A percentile compares a stretch with the other conserved stretches of the same genome.
Conservation (phyloP, 2,329 filamentous ascomycete genomes). For the Bimuria novae-zelandiae region DNA sequence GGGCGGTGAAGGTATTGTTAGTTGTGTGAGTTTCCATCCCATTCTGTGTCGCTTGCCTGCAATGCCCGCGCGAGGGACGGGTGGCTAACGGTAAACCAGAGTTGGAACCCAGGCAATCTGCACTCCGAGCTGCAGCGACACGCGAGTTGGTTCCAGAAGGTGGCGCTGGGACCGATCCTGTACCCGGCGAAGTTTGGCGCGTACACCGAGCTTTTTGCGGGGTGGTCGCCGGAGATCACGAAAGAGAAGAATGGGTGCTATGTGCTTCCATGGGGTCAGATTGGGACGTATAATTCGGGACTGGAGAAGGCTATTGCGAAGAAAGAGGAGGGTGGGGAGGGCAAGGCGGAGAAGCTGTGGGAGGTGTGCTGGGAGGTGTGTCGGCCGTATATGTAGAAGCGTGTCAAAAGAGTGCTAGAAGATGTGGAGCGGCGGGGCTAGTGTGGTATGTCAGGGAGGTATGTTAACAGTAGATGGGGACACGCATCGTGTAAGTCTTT, state of each 20-base stretch:
- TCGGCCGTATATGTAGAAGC: conserved; percentile 16
- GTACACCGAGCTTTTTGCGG: conserved; percentile 56
- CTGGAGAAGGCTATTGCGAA: conserved; percentile 24
- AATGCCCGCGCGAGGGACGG: neutral
- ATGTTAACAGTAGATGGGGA: too few relatives aligned
- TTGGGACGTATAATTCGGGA: conserved; percentile 32
- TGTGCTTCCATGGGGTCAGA: conserved; percentile 38
- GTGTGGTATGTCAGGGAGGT: too few relatives aligned
- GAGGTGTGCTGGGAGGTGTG: conserved; percentile 48
- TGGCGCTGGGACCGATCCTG: neutral
- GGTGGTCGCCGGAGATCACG: conserved; percentile 51
- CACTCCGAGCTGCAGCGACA: conserved; percentile 28
- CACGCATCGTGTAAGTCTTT: too few relatives aligned
- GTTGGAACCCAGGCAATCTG: conserved; percentile 48
- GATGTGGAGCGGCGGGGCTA: too few relatives aligned
- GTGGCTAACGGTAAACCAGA: neutral
- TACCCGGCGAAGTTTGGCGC: conserved; percentile 47
- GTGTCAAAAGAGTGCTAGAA: too few relatives aligned
- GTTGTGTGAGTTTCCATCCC: neutral
- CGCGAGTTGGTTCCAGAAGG: neutral
- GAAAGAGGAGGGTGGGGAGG: conserved; percentile 32
- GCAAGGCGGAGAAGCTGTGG: conserved; percentile 44
- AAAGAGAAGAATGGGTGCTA: conserved; percentile 38
- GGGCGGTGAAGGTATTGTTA: conserved; percentile 12
- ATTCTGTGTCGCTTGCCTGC: neutral